A percentile compares a stretch with the other conserved stretches of the same genome.
phyloP scores from a whole-genome alignment of 768 basidiomycete species.

The Boletus sensibilis region DNA sequence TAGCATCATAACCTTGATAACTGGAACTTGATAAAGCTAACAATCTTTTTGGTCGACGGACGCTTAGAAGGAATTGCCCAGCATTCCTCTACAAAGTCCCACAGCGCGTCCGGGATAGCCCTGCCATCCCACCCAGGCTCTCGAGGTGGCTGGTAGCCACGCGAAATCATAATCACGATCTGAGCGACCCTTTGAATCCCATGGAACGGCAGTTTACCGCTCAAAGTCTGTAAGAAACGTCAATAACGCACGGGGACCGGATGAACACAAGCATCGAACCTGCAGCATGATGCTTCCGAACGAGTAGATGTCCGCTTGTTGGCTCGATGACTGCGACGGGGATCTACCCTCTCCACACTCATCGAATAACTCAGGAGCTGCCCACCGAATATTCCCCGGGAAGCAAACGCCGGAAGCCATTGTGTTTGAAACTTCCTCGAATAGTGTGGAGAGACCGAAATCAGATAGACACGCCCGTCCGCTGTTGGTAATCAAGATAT shows the following conservation, averaged over 20 bases:
- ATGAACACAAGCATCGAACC: slow-evolving; percentile 4
- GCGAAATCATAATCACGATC: slow-evolving; percentile 24
- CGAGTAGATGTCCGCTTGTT: slow-evolving; percentile 27
- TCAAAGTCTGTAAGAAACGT: slow-evolving; percentile 17
- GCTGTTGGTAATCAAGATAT: slow-evolving; percentile 17
- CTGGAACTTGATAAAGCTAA: slow-evolving; percentile 15
- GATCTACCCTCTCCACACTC: background rate
- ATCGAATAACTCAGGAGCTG: slow-evolving; percentile 28
- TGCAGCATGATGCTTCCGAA: slow-evolving; percentile 32
- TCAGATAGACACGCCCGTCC: slow-evolving; percentile 28
- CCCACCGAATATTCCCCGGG: slow-evolving; percentile 31
- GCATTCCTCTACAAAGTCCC: slow-evolving; percentile 24
- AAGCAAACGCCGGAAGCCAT: slow-evolving; percentile 3
- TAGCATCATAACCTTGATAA: background rate
- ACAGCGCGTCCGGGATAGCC: slow-evolving; percentile 22
- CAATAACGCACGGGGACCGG: background rate
- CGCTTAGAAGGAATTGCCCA: slow-evolving; percentile 20
- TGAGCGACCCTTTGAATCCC: slow-evolving; percentile 16
- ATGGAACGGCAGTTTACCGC: slow-evolving; percentile 28
- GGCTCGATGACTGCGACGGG: slow-evolving; percentile 7
- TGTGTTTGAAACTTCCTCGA: slow-evolving; percentile 9
- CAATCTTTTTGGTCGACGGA: slow-evolving; percentile 14
- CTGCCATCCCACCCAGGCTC: slow-evolving; percentile 24
- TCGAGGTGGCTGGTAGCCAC: slow-evolving; percentile 4
- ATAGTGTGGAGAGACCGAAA: slow-evolving; percentile 30